Conservation (phyloP, 2,329 filamentous ascomycete genomes). For the Microcyclosporella mali region DNA sequence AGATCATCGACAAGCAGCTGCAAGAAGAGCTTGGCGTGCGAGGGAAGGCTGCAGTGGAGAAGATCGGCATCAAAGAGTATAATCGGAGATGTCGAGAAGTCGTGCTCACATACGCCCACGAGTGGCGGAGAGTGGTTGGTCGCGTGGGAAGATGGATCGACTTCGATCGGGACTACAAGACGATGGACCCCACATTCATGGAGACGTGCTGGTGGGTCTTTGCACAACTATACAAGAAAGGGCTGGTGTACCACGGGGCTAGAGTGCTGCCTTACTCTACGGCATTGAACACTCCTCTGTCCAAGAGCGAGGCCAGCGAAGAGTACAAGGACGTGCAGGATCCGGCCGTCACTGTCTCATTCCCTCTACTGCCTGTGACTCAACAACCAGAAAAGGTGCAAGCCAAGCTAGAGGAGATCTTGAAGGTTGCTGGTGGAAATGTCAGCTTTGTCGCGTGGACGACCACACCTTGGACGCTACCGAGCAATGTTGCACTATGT, state of each 20-base stretch:
- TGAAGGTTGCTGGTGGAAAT: constrained; percentile 38
- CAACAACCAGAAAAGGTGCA: constrained; percentile 27
- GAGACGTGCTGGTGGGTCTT: constrained; percentile 96
- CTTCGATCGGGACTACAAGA: constrained; percentile 98
- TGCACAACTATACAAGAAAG: constrained; percentile 86
- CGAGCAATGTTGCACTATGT: constrained; percentile 71
- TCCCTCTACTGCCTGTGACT: constrained; percentile 58
- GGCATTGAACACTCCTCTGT: constrained; percentile 78
- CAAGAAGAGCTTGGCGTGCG: constrained; percentile 64
- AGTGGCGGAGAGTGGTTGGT: constrained; percentile 86
- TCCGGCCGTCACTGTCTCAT: constrained; percentile 80
- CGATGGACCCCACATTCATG: constrained; percentile 94
- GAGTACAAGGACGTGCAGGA: constrained; percentile 93
- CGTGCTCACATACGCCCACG: constrained; percentile 81
- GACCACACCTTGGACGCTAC: constrained; percentile 81
- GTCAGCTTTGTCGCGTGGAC: constrained; percentile 82
- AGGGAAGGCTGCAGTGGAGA: constrained; percentile 76
- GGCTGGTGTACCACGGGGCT: constrained; percentile 80
- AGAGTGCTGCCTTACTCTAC: constrained; percentile 95
- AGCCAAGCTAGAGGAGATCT: constrained; percentile 25
- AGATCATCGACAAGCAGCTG: constrained; percentile 89
- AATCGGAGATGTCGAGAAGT: constrained; percentile 88
- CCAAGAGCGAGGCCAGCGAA: constrained; percentile 89
- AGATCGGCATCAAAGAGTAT: constrained; percentile 82
- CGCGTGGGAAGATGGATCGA: constrained; percentile 92